These are phyloP conservation scores for Nemania bipapillata DNA, from an alignment of 2,329 filamentous ascomycete species.

Conservation along the genomic window DNA sequence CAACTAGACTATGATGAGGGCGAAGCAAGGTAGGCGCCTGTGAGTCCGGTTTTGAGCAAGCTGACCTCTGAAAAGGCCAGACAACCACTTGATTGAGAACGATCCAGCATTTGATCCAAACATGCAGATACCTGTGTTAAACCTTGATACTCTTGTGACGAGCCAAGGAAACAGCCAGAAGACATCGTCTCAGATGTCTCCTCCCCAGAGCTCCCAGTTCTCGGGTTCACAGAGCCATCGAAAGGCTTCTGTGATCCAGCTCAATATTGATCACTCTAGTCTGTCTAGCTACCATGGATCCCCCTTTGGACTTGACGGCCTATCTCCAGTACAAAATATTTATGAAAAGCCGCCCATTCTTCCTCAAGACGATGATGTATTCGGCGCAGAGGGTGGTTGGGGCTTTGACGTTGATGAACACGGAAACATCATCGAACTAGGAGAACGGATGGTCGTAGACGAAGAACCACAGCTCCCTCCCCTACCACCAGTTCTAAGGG, in stretches of 20 bases:
- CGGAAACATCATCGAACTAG: slow-evolving; percentile 59
- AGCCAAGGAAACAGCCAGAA: slow-evolving; percentile 46
- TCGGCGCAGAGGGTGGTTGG: slow-evolving; percentile 55
- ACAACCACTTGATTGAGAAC: slow-evolving; percentile 80
- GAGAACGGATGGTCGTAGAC: slow-evolving; percentile 49
- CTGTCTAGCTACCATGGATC: slow-evolving; percentile 39
- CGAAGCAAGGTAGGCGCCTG: slow-evolving; percentile 71
- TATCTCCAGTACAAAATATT: slow-evolving; percentile 48
- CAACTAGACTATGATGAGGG: slow-evolving; percentile 76
- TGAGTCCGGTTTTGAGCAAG: not conserved
- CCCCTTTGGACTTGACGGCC: slow-evolving; percentile 45
- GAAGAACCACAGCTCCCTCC: slow-evolving; percentile 59
- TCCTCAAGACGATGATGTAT: slow-evolving; percentile 46
- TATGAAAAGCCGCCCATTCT: slow-evolving; percentile 50
- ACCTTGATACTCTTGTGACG: slow-evolving; percentile 59
- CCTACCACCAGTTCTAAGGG: slow-evolving; percentile 48
- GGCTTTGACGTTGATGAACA: slow-evolving; percentile 63
- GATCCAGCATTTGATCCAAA: slow-evolving; percentile 83
- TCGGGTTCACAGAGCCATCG: slow-evolving; percentile 39
- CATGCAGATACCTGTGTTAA: slow-evolving; percentile 68
- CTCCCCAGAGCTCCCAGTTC: slow-evolving; percentile 39
- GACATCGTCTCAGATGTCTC: slow-evolving; percentile 49
- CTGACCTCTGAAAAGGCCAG: slow-evolving; percentile 63
- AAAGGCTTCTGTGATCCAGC: slow-evolving; percentile 40
- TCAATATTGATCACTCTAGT: slow-evolving; percentile 45